Evolutionary conservation across 306 rosid genomes (phyloP).

Genomic region (Trichosanthes truncata): DNA sequence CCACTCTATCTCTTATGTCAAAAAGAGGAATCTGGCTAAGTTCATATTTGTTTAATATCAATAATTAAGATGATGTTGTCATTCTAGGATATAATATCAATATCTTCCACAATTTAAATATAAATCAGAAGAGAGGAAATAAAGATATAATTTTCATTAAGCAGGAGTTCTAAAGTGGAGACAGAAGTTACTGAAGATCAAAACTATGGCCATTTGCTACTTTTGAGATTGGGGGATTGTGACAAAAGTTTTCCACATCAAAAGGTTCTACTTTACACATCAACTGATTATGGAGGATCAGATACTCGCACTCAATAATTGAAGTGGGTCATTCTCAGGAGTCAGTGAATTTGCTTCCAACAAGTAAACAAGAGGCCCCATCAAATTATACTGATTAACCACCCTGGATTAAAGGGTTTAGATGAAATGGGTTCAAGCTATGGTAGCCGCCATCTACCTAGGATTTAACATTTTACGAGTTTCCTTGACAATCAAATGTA

Average conservation of each 20-base stretch:
- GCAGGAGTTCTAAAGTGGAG: neutral
- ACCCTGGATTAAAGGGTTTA: too few relatives aligned
- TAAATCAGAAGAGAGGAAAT: neutral
- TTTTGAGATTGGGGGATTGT: neutral
- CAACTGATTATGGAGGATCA: neutral
- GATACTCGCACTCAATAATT: neutral
- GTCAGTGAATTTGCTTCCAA: neutral
- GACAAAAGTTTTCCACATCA: constrained; percentile 2
- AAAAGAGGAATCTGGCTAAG: constrained; percentile 1
- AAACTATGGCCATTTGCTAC: neutral
- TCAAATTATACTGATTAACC: too few relatives aligned
- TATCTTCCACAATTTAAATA: constrained; percentile 1
- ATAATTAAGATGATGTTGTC: neutral
- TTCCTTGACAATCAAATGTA: too few relatives aligned
- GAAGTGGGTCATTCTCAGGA: neutral
- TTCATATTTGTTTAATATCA: neutral
- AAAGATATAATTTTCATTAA: neutral
- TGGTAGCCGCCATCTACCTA: too few relatives aligned
- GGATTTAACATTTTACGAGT: too few relatives aligned
- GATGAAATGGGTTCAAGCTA: too few relatives aligned
- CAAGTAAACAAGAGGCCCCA: neutral
- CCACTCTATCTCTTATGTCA: neutral
- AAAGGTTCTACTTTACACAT: neutral
- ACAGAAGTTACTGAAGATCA: neutral
- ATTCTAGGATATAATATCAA: constrained; percentile 1